Evolutionary conservation across 108 stramenopile species (phyloP), one percentile per base, ranked within the genome.

Genomic region (Chaetoceros tenuissimus): DNA sequence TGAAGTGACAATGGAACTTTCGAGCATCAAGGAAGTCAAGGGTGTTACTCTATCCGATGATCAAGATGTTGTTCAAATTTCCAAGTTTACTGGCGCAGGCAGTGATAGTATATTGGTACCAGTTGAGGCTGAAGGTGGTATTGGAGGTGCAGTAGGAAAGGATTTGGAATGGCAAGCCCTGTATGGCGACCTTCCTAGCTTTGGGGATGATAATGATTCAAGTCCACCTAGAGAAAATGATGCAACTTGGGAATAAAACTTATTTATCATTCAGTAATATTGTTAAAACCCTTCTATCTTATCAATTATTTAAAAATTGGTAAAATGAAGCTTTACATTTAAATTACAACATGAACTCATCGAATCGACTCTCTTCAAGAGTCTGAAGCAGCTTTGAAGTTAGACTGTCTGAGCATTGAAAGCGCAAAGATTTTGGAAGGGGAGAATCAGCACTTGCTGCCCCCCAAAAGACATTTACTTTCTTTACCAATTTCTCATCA

Each of bases 1-100:
- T 59, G 49, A 71, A 48, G 82, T 78, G 17, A 60, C 66, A 24
- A 61, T 81, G 26, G 77, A 81, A 27, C 22, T 79, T 24, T 46
- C 48, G 5, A 7, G 7, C 18, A n/a, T 23, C 19, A 62, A 72
- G 43, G 62, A 67, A 31, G 54, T 59, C 10, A 62, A 66, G 29
- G 62, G 56, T 8, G 13, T 40, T 13, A 24, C 7, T 5, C 23
- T 49, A 7, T 7, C 7, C 48, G 48, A 24, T n/a, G 61, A 57
- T 18, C 56, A 71, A 30, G 31, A 60, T 2, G 58, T 61, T 26
- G 69, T 75, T 18, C 59, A 71, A 31, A 71, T 75, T 34, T 57
- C 24, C 25, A 46, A 57, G n/a, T 20, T 54, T 28, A 17, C 55
- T n/a, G 16, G 51, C 24, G 56, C 59, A 46, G 73, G 68, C 20